Conservation (phyloP, 345 rosid genomes). For the Eucalyptus tenuipes region DNA sequence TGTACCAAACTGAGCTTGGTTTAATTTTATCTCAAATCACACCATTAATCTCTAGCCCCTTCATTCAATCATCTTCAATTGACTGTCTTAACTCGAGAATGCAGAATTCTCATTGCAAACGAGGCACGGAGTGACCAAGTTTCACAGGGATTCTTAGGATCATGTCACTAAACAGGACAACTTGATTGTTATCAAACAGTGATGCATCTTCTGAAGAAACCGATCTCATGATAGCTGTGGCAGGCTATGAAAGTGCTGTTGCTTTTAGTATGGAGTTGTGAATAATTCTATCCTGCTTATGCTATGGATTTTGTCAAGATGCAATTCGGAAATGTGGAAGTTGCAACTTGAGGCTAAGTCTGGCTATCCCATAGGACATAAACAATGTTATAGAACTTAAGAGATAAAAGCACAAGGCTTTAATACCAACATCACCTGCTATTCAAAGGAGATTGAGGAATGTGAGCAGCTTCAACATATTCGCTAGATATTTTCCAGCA, state of each 20-base stretch:
- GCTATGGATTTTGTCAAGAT: background rate
- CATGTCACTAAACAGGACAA: background rate
- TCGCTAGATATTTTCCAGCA: background rate
- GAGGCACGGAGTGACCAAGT: background rate
- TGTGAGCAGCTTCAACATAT: background rate
- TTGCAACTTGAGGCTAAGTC: background rate
- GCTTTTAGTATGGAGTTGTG: background rate
- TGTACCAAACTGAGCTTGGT: background rate
- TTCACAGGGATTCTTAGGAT: background rate
- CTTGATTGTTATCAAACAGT: conserved; percentile 3
- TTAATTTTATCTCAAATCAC: background rate
- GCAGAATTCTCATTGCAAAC: background rate
- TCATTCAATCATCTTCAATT: background rate
- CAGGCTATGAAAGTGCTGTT: background rate
- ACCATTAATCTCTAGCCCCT: background rate
- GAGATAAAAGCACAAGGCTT: background rate
- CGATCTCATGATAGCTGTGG: conserved; percentile 21
- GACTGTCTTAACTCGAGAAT: background rate
- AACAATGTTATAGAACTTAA: background rate
- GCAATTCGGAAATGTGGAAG: background rate
- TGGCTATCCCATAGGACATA: background rate
- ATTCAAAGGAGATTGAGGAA: background rate
- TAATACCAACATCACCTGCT: background rate
- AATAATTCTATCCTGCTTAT: background rate
- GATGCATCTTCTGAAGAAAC: conserved; percentile 38